A percentile compares a stretch with the other conserved stretches of the same genome.
These are phyloP conservation scores for Hygrophoropsis aurantiaca DNA, from an alignment of 768 basidiomycete genomes.

Conservation along the genomic window DNA sequence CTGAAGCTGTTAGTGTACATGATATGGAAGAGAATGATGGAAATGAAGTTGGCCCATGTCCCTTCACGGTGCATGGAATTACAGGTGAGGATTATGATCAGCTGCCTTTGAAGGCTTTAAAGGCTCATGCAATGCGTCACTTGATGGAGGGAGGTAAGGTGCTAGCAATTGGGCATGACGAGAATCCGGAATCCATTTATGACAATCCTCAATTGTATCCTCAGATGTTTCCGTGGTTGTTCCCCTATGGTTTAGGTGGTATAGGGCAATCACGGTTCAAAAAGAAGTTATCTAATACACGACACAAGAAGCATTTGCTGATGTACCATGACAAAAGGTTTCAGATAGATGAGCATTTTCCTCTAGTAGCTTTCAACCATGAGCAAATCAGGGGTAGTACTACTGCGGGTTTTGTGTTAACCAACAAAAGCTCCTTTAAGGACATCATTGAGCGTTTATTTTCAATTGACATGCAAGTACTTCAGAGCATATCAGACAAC, in stretches of 20 bases:
- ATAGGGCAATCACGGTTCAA: too few relatives aligned
- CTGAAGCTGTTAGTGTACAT: too few relatives aligned
- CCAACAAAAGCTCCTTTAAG: constrained; percentile 39
- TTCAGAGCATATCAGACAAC: constrained; percentile 16
- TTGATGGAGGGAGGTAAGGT: too few relatives aligned
- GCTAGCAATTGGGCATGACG: too few relatives aligned
- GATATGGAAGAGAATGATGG: constrained; percentile 30
- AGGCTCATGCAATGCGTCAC: constrained; percentile 24
- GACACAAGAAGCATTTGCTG: constrained; percentile 30
- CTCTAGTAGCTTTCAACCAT: too few relatives aligned
- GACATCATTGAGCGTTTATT: too few relatives aligned
- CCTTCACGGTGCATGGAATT: too few relatives aligned
- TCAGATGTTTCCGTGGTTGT: too few relatives aligned
- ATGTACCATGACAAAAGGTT: constrained; percentile 43
- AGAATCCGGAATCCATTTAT: constrained; percentile 38
- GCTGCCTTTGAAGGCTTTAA: constrained; percentile 15
- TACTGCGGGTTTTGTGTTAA: too few relatives aligned
- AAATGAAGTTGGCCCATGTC: constrained; percentile 38
- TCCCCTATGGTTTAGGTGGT: constrained; percentile 39
- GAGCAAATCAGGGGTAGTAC: too few relatives aligned
- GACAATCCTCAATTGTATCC: too few relatives aligned
- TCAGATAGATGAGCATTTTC: constrained; percentile 36
- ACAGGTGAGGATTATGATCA: constrained; percentile 21
- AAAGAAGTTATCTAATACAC: constrained; percentile 22
- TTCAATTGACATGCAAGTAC: too few relatives aligned